Evolutionary conservation across 2,329 filamentous ascomycete species (phyloP), one percentile per base, ranked within the genome.

Genomic region (Beauveria sp.): DNA sequence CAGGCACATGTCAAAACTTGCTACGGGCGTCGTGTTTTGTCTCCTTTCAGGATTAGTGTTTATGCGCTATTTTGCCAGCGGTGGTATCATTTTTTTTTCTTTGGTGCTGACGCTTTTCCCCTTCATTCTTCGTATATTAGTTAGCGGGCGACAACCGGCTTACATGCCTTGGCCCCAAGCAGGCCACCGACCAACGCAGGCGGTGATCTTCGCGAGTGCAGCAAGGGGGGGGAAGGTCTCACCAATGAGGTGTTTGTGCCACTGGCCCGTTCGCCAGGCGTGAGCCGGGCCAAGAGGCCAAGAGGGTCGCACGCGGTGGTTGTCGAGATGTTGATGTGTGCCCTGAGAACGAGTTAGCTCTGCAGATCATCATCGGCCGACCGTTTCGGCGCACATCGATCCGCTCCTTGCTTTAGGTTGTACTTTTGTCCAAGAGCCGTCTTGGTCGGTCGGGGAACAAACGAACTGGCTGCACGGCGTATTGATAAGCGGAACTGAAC

Each of bases 101-200:
- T 60, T 54, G 58, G 58, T 54, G 58, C 58, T 60, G 49, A 60
- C 58, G 20, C n/a, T 24, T 5, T 34, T 20, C 42, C 34, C 26
- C 9, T 28, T 42, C 24, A 8, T 26, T 40, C 49, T 24, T 60
- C 50, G 38, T 42, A 60, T 59, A 51, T 59, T 59, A 59, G 47
- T 59, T 59, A 59, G 57, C 58, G 58, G 50, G 58, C 58, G 58
- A 60, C 58, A 47, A 47, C 58, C 58, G 58, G 58, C 58, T 60
- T 60, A 60, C 58, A 47, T 60, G 58, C 58, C 30, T 47, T 49
- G 54, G 28, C 34, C 30, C 55, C 50, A 42, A 34, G 46, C 30
- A 14, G 30, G 12, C 30, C 30, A 34, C 51, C 22, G 30, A 34
- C 45, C 45, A 49, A 47, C 50, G 55, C 45, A 50, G 30, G 30